Base-by-base conservation (phyloP, 441 rosid genomes). In the Metrosideros polymorpha region DNA sequence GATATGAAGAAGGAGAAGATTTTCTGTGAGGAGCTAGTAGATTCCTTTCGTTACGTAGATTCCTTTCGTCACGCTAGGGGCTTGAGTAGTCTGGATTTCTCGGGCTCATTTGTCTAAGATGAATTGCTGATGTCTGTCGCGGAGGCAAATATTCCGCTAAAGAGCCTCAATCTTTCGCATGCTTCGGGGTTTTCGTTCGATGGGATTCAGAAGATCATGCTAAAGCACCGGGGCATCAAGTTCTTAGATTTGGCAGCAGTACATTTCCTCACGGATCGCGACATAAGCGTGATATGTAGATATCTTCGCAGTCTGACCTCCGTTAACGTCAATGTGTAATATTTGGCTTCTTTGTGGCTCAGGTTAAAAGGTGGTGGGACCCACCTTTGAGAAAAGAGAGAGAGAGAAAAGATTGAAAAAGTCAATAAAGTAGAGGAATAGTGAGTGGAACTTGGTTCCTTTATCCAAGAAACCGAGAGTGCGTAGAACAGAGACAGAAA, bases 161-260 rank as follows among this genome's bases (percentile, higher is more conserved):
- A 90, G 92, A 91, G 92, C 86, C 85, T 95, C 83, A 84, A 84
- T 83, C 88, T 96, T 49, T 87, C 95, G 52, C 85, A 87, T 75
- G 94, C 95, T 85, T 89, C 71, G 49, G 88, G 92, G 89, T 87
- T 91, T 85, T 84, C 92, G 3, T 91, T 88, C 86, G 92, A 82
- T 85, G 97, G 94, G 84, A 82, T 96, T 50, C 83, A 45, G 27
- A 51, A n/a, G 86, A 86, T 95, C 89, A 71, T 95, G 82, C 30
- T 47, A 39, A 90, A 91, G 86, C 92, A 89, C 83, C 95, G 59
- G 85, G 85, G 84, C 53, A 91, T 95, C 35, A 87, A 85, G 35
- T 86, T 92, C 83, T 91, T 96, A 87, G 90, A 94, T 90, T 92
- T 96, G 86, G 91, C 93, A 86, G 95, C 94, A 84, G 92, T 93